Evolutionary conservation across 768 basidiomycete species (phyloP).

Genomic region (Cyclocybe aegerita): DNA sequence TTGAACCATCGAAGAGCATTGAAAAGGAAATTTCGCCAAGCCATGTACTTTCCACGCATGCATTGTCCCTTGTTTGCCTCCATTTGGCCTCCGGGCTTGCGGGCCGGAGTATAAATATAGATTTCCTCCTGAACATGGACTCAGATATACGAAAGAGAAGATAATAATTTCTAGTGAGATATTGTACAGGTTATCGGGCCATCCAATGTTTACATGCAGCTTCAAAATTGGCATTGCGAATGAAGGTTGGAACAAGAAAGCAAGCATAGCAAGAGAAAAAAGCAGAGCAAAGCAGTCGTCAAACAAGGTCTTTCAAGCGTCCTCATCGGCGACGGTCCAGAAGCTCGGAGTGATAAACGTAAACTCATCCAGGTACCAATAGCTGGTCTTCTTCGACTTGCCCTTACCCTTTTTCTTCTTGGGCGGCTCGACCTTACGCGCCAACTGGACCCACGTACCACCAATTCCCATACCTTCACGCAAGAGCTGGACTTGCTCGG

Average conservation of each 20-base stretch:
- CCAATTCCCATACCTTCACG: conserved; percentile 58
- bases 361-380: conserved; percentile 45
- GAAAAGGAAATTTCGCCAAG: not conserved
- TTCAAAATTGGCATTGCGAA: no score
- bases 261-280: not conserved
- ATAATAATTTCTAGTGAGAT: no score
- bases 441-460: conserved; percentile 71
- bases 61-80: no score
- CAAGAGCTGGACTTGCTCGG: conserved; percentile 39
- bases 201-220: no score
- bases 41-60: not conserved
- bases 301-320: not conserved
- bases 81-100: no score
- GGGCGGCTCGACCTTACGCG: conserved; percentile 31
- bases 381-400: conserved; percentile 32
- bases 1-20: not conserved
- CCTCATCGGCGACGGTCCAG: conserved; percentile 22
- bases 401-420: conserved; percentile 38
- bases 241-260: no score
- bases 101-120: no score
- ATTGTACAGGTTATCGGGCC: no score
- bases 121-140: no score
- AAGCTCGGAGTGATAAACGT: conserved; percentile 38
- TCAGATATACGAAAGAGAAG: no score
- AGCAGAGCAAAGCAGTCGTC: not conserved